Evolutionary conservation across 116 monocot species (phyloP), one percentile per base, ranked within the genome.

Genomic region (Posidonia oceanica): DNA sequence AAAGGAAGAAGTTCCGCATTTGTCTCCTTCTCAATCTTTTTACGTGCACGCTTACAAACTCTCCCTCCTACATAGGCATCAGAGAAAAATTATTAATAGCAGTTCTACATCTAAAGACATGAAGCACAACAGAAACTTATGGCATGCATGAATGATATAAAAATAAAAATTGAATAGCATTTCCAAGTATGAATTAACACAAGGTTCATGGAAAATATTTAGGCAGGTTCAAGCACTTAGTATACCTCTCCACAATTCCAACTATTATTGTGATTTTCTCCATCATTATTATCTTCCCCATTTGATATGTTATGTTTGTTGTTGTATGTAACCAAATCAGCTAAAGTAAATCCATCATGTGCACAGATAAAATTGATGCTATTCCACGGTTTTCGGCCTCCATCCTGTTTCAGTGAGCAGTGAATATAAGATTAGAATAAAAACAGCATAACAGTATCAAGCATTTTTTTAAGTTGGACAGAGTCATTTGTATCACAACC

Each of bases 181-280:
- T 29, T 29, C 1, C 29, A 29, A 29, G 29, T 29, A 29, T 29
- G 29, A 64, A 12, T 8, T n/a, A 40, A 41, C 16, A 14, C 7
- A 48, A 48, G 12, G 48, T 12, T 10, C 48, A 48, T 8, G 48
- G 48, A 48, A 48, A 48, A 48, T 4, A 29, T 29, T 0, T 48
- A 48, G 11, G 8, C 48, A 29, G 29, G 29, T 29, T 29, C 29
- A 48, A 48, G 48, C 11, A 48, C 5, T 1, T 12, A 48, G 14
- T 16, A 74, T 72, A 97, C 97, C 92, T 92, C 83, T 38, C 97
- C 92, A 74, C 92, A 97, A 56, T 97, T 97, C 97, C 97, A 97
- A 73, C 97, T 97, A 64, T 87, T 84, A 61, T 96, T 96, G 54
- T 96, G 96, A 75, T 89, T 91, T 76, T 96, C 96, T 54, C 96